Evolutionary conservation across 192 early-diverging fungal genomes (phyloP).

Genomic region (Entomortierella beljakovae): DNA sequence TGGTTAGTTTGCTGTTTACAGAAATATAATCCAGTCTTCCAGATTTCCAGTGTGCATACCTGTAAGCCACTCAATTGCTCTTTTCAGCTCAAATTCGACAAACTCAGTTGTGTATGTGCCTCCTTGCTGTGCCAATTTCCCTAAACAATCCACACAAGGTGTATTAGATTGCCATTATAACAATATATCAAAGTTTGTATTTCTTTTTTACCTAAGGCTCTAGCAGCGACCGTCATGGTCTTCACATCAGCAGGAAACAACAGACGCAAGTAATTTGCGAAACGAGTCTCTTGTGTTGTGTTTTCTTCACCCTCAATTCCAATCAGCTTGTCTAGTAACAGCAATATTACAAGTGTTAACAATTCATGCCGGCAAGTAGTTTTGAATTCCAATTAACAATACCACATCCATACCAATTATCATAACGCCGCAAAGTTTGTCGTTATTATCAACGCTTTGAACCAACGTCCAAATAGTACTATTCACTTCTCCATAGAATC

Average conservation of each 20-base stretch:
- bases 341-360: background rate
- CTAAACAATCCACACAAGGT: conserved; percentile 21
- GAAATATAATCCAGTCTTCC: background rate
- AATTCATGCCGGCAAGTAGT: background rate
- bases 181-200: background rate
- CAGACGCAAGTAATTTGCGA: conserved; percentile 84
- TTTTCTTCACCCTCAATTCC: conserved; percentile 87
- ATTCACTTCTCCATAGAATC: conserved; percentile 85
- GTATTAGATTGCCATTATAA: background rate
- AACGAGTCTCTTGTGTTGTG: conserved; percentile 79
- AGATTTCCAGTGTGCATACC: conserved; percentile 51
- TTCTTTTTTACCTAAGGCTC: conserved; percentile 70
- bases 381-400: background rate
- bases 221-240: conserved; percentile 78
- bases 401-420: conserved; percentile 72
- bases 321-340: conserved; percentile 77
- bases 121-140: conserved; percentile 71
- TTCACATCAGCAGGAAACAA: conserved; percentile 77
- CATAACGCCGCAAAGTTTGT: conserved; percentile 85
- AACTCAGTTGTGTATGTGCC: conserved; percentile 82
- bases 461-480: conserved; percentile 84
- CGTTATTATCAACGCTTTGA: conserved; percentile 76
- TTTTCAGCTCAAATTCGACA: conserved; percentile 86
- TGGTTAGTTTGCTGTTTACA: background rate
- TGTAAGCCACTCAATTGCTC: conserved; percentile 88